Evolutionary conservation across 257 asterid species (phyloP), one percentile per base, ranked within the genome.

Genomic region (Cinchona pubescens): DNA sequence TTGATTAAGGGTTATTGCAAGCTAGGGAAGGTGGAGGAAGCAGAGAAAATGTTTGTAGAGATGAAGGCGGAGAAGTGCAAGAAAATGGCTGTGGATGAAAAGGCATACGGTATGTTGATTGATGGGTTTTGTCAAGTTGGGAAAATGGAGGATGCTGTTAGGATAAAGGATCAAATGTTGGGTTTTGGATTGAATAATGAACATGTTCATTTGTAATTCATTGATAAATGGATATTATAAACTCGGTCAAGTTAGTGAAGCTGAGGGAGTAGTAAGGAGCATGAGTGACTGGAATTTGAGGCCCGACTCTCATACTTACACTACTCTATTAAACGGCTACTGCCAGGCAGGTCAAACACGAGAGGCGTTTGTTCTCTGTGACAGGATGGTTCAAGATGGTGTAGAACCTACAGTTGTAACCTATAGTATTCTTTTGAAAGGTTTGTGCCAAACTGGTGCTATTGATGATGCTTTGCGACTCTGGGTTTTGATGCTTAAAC

Each of bases 301-400:
- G 80, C 98, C 94, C 1, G 99, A 95, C 85, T 80, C 86, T 42
- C 91, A 92, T 87, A 91, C 91, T 83, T 92, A 88, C 81, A 89
- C 88, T 76, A 85, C 89, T 4, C 82, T 92, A 72, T 78, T 95
- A 79, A 87, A 89, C 78, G 97, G 92, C 32, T 92, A 88, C 83
- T 89, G 97, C 78, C 87, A 84, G 80, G 79, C 83, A 75, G 96
- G 97, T 62, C 84, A 75, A 82, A 79, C 90, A 27, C 79, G 79
- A 46, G 85, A 86, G 9, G 96, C 99, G 25, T 82, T 87, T 79
- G 77, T 78, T 82, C 86, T 90, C 66, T 91, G 88, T 81, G 89
- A 87, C 85, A 76, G 77, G 82, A 91, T 95, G 98, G 75, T 86
- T 67, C 67, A 42, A 30, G 85, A 84, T 77, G 96, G 92, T 78